phyloP scores from a whole-genome alignment of 768 basidiomycete species.

The Crassisporium funariophilum region DNA sequence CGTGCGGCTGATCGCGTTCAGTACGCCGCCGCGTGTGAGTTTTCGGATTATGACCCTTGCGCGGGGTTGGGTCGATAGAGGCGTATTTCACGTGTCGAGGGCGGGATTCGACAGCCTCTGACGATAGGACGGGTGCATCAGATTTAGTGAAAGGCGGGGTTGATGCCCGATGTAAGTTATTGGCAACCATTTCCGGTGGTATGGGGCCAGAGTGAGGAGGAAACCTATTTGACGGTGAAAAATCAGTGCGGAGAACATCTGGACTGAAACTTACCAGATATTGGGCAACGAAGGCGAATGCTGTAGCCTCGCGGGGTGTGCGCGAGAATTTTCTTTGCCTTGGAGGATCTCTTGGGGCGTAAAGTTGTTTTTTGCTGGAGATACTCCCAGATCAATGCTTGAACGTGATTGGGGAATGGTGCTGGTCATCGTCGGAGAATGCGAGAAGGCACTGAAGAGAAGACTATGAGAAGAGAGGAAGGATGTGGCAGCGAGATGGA shows the following conservation, averaged over 20 bases:
- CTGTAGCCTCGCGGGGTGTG: conserved; percentile 53
- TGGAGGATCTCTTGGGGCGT: conserved; percentile 5
- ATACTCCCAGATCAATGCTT: conserved; percentile 26
- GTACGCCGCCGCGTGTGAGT: conserved; percentile 35
- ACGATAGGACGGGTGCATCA: conserved; percentile 9
- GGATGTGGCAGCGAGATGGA: conserved; percentile 21
- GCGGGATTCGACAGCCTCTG: conserved; percentile 6
- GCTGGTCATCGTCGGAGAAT: conserved; percentile 32
- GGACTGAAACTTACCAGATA: conserved; percentile 49
- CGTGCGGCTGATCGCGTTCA: conserved; percentile 36
- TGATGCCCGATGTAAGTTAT: conserved; percentile 32
- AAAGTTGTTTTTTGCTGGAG: conserved; percentile 19
- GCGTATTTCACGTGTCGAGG: conserved; percentile 23
- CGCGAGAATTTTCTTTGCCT: conserved; percentile 19
- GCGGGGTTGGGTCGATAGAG: conserved; percentile 21
- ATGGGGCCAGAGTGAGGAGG: conserved; percentile 48
- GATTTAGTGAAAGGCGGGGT: conserved; percentile 33
- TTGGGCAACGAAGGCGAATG: conserved; percentile 74
- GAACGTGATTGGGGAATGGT: conserved; percentile 22
- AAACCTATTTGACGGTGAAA: conserved; percentile 35
- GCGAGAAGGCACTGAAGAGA: conserved; percentile 34
- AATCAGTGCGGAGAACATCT: conserved; percentile 2
- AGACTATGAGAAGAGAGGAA: conserved; percentile 31
- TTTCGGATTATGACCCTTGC: conserved; percentile 19
- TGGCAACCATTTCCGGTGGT: conserved; percentile 30